Conservation (phyloP, 352 stramenopile species). For the Pythium pyrilobum region DNA sequence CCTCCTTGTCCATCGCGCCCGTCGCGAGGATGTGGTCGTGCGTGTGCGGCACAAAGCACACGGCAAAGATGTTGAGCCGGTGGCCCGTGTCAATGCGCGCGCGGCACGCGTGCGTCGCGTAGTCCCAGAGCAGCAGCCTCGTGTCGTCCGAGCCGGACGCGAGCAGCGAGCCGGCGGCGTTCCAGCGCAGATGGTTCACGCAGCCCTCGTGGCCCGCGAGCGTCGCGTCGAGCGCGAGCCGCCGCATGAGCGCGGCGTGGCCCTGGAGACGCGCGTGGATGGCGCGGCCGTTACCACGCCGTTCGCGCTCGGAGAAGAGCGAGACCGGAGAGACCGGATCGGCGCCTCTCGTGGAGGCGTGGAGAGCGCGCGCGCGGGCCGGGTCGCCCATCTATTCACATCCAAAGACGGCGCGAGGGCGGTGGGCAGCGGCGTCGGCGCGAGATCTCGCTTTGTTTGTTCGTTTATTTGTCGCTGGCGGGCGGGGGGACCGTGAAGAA, state of each 20-base stretch:
- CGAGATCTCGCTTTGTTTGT: too few species aligned
- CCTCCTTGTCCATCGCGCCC: constrained; percentile 77
- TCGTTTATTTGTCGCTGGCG: too few species aligned
- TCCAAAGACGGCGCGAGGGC: too few species aligned
- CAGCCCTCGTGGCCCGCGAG: constrained; percentile 62
- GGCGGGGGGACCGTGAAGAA: too few species aligned
- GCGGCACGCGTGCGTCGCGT: constrained; percentile 39
- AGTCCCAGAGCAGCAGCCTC: constrained; percentile 77
- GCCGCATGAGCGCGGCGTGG: constrained; percentile 54
- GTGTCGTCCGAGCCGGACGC: constrained; percentile 84
- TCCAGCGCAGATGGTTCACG: constrained; percentile 87
- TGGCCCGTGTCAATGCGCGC: constrained; percentile 73
- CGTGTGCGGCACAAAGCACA: constrained; percentile 78
- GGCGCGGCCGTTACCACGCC: constrained; percentile 36
- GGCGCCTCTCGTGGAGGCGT: neutral
- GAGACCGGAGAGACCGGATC: neutral
- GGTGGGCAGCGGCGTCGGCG: too few species aligned
- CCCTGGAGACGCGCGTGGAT: constrained; percentile 44
- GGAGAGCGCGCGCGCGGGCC: neutral
- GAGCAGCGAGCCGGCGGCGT: constrained; percentile 51
- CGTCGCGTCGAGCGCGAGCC: constrained; percentile 46
- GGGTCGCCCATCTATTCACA: neutral
- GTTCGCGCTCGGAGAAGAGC: constrained; percentile 51
- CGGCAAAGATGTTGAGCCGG: constrained; percentile 82
- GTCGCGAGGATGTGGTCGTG: constrained; percentile 78